Evolutionary conservation across 73 alveolate species (phyloP), one percentile per base, ranked within the genome.

Genomic region (Tetrahymena borealis): DNA sequence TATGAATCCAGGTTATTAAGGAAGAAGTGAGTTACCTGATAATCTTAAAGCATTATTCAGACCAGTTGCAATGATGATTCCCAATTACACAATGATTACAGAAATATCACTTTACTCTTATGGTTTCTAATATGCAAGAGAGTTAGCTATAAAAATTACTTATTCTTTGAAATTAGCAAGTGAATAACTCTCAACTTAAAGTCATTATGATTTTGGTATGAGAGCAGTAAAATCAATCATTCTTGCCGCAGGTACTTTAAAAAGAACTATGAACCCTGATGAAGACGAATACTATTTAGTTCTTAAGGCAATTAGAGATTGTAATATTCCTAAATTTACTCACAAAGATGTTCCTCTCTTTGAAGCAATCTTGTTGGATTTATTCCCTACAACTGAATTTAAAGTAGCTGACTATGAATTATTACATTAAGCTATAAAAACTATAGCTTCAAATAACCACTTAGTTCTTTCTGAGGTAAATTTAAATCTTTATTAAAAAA

Each of bases 181-280:
- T 40, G 99, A 98, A 90, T 97, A 98, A 94, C 94, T 98, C 79
- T 97, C 99, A 20, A 98, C 99, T 0, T 96, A 98, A 93, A 91
- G 95, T 33, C 99, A 98, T 94, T 98, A 98, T 93, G 99, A 98
- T 95, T 98, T 97, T 90, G 99, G 99, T 38, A 98, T 98, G 99
- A 97, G 99, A 95, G 99, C 99, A 16, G 99, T 98, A 37, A 98
- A 98, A 90, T 96, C 99, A 4, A 98, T 98, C 39, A 95, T 98
- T 38, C 96, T 97, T 38, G 99, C 99, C 18, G 99, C 99, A 39
- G 99, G 99, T 18, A 96, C 95, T 91, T 96, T 97, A 78, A 99
- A 99, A 94, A 96, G 99, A 91, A 96, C 95, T 43, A 97, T 97
- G 24, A 96, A 96, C 11, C 96, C 96, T 38, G 98, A 97, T 90